phyloP scores from a whole-genome alignment of 345 rosid genomes.

The Microcos paniculata region DNA sequence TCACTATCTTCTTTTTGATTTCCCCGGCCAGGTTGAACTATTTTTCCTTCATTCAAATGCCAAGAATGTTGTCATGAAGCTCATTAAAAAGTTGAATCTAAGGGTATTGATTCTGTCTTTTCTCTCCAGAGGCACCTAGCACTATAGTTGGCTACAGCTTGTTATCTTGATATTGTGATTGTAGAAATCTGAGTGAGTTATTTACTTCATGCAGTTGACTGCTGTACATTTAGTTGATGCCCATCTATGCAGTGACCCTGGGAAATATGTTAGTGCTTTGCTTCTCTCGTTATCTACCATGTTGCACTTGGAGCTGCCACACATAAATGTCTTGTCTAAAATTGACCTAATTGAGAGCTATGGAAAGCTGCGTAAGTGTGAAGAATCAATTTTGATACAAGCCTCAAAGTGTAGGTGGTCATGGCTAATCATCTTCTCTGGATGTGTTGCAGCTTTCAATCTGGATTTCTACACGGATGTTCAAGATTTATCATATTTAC shows the following conservation, averaged over 20 bases:
- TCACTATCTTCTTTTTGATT: constrained; percentile 92
- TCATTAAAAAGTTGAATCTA: constrained; percentile 73
- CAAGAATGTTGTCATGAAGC: constrained; percentile 69
- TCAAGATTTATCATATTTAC: constrained; percentile 83
- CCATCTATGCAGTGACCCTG: constrained; percentile 84
- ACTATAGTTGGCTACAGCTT: constrained; percentile 3
- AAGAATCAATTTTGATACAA: not conserved
- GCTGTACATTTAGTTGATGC: constrained; percentile 87
- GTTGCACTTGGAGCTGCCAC: constrained; percentile 96
- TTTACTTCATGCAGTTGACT: constrained; percentile 59
- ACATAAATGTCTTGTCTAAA: constrained; percentile 85
- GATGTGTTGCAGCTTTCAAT: constrained; percentile 62
- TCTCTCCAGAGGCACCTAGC: not conserved
- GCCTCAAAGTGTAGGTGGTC: not conserved
- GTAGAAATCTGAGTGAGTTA: constrained; percentile 16
- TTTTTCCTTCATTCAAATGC: constrained; percentile 80
- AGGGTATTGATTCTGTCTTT: constrained; percentile 53
- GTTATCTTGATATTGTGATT: constrained; percentile 13
- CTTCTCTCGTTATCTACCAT: constrained; percentile 82
- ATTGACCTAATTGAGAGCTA: constrained; percentile 87
- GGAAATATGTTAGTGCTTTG: constrained; percentile 81
- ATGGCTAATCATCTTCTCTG: constrained; percentile 13
- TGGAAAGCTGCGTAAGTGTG: constrained; percentile 70
- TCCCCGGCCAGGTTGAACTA: constrained; percentile 96
- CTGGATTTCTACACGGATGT: constrained; percentile 87